A percentile compares a stretch with the other conserved stretches of the same genome.
phyloP scores from a whole-genome alignment of 371 early-diverging fungal species.

The Mycotypha africana region DNA sequence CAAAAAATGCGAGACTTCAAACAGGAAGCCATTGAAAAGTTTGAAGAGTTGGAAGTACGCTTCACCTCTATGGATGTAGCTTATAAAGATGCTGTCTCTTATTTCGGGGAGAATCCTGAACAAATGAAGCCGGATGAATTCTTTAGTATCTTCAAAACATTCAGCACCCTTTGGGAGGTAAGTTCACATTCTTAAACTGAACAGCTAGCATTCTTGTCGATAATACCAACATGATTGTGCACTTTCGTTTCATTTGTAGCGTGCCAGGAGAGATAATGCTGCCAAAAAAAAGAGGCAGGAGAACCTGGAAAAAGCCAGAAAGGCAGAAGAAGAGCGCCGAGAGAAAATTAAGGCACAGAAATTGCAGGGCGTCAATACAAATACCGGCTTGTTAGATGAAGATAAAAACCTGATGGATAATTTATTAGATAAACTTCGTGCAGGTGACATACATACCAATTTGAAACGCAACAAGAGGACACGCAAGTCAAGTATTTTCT shows the following conservation, averaged over 20 bases:
- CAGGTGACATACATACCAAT: conserved; percentile 63
- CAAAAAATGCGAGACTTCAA: conserved; percentile 47
- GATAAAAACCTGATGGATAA: conserved; percentile 83
- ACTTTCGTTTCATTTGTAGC: conserved; percentile 13
- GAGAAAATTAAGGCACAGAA: conserved; percentile 38
- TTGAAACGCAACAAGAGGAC: conserved; percentile 33
- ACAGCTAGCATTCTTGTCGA: no score
- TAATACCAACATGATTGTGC: neutral
- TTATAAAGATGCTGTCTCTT: conserved; percentile 63
- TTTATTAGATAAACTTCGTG: conserved; percentile 68
- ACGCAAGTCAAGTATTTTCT: conserved; percentile 22
- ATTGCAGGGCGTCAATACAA: conserved; percentile 43
- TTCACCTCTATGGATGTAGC: conserved; percentile 60
- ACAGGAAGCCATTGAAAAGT: conserved; percentile 38
- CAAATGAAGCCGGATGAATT: conserved; percentile 85
- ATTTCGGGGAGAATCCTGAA: conserved; percentile 80
- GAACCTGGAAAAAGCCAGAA: conserved; percentile 34
- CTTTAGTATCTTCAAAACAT: conserved; percentile 83
- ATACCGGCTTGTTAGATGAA: conserved; percentile 41
- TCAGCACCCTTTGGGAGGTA: conserved; percentile 69
- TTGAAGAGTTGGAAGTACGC: conserved; percentile 43
- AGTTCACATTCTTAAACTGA: neutral
- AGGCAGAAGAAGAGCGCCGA: conserved; percentile 38
- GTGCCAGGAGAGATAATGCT: conserved; percentile 45
- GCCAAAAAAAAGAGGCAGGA: conserved; percentile 37